Conservation (phyloP, 768 basidiomycete genomes). For the Lactifluus piperatus region DNA sequence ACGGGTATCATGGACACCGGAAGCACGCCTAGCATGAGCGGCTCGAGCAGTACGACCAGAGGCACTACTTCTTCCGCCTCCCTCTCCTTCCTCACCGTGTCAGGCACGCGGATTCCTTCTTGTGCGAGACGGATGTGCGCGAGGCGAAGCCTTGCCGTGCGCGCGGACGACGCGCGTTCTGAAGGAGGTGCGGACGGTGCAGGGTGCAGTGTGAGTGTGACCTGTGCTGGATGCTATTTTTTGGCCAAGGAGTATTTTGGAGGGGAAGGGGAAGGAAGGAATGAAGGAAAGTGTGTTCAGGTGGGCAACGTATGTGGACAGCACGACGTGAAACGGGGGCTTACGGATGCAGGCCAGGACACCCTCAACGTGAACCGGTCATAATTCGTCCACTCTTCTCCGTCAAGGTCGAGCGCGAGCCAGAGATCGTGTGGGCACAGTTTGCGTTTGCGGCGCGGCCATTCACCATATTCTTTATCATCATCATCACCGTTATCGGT, state of each 20-base stretch:
- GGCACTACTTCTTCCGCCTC: constrained; percentile 29
- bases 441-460: not conserved
- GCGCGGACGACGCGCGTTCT: not conserved
- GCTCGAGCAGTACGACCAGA: constrained; percentile 49
- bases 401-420: constrained; percentile 27
- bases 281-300: not conserved
- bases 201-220: not conserved
- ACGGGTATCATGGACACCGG: constrained; percentile 43
- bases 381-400: constrained; percentile 22
- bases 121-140: constrained; percentile 50
- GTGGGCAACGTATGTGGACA: not conserved
- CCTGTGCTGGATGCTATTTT: not conserved
- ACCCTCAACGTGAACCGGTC: constrained; percentile 28
- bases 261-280: too few relatives aligned
- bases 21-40: constrained; percentile 47
- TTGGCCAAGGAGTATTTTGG: too few relatives aligned
- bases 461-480: constrained; percentile 14
- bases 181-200: not conserved
- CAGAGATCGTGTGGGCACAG: constrained; percentile 25
- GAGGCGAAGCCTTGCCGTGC: constrained; percentile 37
- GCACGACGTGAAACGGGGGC: constrained; percentile 10
- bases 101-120: constrained; percentile 38
- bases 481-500: constrained; percentile 14
- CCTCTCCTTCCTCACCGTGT: not conserved
- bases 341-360: constrained; percentile 31